Evolutionary conservation across 2,329 filamentous ascomycete species (phyloP).

Genomic region (Neurospora sp.): DNA sequence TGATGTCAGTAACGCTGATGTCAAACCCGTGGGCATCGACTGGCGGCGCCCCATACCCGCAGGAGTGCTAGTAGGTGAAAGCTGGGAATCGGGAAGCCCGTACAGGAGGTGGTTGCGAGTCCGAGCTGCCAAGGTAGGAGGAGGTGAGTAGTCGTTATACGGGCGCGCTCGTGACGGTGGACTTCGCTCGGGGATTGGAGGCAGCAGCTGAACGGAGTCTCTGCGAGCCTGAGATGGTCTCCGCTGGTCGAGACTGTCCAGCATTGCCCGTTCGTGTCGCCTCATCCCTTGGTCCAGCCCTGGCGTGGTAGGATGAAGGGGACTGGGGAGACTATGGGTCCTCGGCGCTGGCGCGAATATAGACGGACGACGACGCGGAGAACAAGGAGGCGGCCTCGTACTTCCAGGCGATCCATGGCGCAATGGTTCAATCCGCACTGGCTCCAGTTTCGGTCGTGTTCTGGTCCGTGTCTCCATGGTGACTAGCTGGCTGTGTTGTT

Average conservation of each 20-base stretch:
- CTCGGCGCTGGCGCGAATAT: constrained; percentile 8
- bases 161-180: not conserved
- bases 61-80: not conserved
- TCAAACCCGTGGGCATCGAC: not conserved
- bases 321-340: constrained; percentile 26
- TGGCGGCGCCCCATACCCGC: not conserved
- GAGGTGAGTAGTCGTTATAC: not conserved
- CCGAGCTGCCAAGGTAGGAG: not conserved
- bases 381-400: constrained; percentile 17
- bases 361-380: constrained; percentile 18
- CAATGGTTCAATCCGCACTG: constrained; percentile 26
- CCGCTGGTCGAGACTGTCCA: constrained; percentile 25
- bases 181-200: constrained; percentile 22
- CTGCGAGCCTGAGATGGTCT: constrained; percentile 10
- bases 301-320: constrained; percentile 23
- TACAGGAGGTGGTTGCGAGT: not conserved
- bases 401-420: constrained; percentile 8
- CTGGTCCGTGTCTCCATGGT: constrained; percentile 23
- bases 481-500: not conserved
- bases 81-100: not conserved
- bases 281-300: constrained; percentile 25
- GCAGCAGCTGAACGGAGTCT: constrained; percentile 11
- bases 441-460: constrained; percentile 25
- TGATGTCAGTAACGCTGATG: not conserved
- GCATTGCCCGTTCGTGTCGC: constrained; percentile 26